Evolutionary conservation across 805 yeast species (phyloP).

Genomic region (Kuraishia hungarica): DNA sequence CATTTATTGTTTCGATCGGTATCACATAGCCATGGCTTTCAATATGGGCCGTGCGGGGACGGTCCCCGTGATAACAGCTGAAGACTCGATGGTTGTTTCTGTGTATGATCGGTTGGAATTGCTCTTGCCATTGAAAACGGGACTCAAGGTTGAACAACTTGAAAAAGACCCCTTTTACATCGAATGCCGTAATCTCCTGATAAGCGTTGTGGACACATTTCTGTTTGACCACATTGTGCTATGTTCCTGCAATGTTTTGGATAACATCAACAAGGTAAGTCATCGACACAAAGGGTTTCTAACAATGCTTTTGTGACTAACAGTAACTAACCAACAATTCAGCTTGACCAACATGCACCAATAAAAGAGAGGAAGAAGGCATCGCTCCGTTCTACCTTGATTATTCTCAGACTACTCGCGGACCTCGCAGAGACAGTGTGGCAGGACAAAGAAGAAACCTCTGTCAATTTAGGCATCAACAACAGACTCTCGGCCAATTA

Average conservation of each 20-base stretch:
- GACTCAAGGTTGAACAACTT: slow-evolving; percentile 24
- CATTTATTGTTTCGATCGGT: background rate
- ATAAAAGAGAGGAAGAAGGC: slow-evolving; percentile 17
- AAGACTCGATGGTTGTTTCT: slow-evolving; percentile 23
- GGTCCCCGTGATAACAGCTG: slow-evolving; percentile 1
- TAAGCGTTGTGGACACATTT: slow-evolving; percentile 18
- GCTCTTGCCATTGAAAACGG: slow-evolving; percentile 27
- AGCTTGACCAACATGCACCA: slow-evolving; percentile 15
- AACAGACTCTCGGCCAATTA: slow-evolving; percentile 11
- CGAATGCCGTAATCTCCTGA: slow-evolving; percentile 24
- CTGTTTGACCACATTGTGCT: slow-evolving; percentile 22
- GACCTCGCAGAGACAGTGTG: slow-evolving; percentile 31
- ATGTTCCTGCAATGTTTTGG: slow-evolving; percentile 16
- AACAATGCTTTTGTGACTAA: too few species aligned
- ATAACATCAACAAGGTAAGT: slow-evolving; percentile 17
- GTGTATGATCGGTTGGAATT: slow-evolving; percentile 24
- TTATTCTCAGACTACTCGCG: slow-evolving; percentile 29
- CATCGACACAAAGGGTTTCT: too few species aligned
- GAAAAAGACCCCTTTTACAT: slow-evolving; percentile 26
- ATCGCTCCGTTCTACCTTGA: slow-evolving; percentile 25
- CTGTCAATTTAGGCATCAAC: slow-evolving; percentile 10
- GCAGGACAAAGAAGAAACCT: slow-evolving; percentile 20
- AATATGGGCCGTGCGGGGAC: background rate
- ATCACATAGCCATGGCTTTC: background rate
- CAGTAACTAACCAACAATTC: background rate